Conservation (phyloP, 2,329 filamentous ascomycete species). For the Fusarium agapanthi region DNA sequence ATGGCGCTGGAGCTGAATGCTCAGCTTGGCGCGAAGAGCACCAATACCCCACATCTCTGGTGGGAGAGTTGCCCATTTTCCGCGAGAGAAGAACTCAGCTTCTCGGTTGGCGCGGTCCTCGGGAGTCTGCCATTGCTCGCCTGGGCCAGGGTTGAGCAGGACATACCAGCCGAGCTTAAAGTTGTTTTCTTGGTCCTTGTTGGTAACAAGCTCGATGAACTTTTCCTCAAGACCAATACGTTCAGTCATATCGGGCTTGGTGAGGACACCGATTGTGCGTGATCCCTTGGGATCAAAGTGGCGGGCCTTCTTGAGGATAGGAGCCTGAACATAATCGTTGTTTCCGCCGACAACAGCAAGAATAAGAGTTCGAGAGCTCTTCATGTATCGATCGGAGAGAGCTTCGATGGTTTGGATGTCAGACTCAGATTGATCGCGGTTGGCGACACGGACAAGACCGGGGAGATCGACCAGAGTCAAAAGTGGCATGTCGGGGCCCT, state of each 20-base stretch:
- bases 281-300: conserved; percentile 60
- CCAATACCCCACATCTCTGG: conserved; percentile 57
- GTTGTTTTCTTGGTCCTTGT: conserved; percentile 59
- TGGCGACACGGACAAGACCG: conserved; percentile 64
- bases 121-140: conserved; percentile 55
- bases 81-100: conserved; percentile 58
- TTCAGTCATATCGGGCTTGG: conserved; percentile 63
- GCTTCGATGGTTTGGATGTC: conserved; percentile 63
- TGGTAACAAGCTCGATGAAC: conserved; percentile 62
- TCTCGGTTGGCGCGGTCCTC: conserved; percentile 55
- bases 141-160: conserved; percentile 58
- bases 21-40: conserved; percentile 58
- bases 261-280: conserved; percentile 61
- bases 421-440: conserved; percentile 60
- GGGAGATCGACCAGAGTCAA: conserved; percentile 70
- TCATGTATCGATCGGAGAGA: conserved; percentile 64
- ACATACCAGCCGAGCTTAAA: conserved; percentile 63
- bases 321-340: conserved; percentile 63
- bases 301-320: conserved; percentile 60
- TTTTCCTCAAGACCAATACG: conserved; percentile 62
- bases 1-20: conserved; percentile 59
- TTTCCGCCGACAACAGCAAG: conserved; percentile 65
- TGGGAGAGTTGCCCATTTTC: conserved; percentile 59
- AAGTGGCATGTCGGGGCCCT: conserved; percentile 66
- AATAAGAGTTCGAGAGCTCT: conserved; percentile 63